Evolutionary conservation across 2,329 filamentous ascomycete genomes (phyloP).

Genomic region (Balansia obtecta): DNA sequence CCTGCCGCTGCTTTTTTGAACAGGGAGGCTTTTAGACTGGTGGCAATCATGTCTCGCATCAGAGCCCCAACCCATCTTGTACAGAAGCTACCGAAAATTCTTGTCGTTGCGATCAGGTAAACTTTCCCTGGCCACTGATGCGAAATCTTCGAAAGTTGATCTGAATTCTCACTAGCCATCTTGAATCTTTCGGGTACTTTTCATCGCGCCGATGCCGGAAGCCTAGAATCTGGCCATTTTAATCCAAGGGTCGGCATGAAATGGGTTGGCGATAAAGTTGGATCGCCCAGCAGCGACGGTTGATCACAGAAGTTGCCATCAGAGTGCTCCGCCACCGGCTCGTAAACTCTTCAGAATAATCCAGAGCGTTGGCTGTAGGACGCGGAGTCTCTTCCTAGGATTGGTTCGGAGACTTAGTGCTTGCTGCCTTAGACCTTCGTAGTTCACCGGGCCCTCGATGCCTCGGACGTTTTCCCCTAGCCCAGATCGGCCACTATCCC

Average conservation of each 20-base stretch:
- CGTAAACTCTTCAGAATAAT: background rate
- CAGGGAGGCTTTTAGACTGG: background rate
- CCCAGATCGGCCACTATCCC: background rate
- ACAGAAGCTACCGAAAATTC: background rate
- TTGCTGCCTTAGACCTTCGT: background rate
- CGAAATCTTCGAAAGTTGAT: background rate
- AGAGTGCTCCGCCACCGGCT: background rate
- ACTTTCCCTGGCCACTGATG: background rate
- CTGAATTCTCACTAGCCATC: background rate
- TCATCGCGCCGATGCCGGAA: slow-evolving; percentile 7
- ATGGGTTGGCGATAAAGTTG: slow-evolving; percentile 10
- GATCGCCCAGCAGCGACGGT: slow-evolving; percentile 8
- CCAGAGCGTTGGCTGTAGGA: background rate
- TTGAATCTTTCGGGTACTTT: slow-evolving; percentile 7
- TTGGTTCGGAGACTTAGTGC: background rate
- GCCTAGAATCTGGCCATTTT: slow-evolving; percentile 9
- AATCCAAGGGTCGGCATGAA: slow-evolving; percentile 9
- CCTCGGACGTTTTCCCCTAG: background rate
- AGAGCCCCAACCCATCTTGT: background rate
- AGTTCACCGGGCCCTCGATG: background rate
- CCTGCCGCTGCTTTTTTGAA: background rate
- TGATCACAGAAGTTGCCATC: background rate
- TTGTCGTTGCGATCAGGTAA: background rate
- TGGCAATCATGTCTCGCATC: background rate
- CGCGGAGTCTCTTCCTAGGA: background rate